Percentiles rank a stretch among this genome's conserved stretches.
Conservation (phyloP, 1,139 yeast species). For the Eremothecium sinecaudum region DNA sequence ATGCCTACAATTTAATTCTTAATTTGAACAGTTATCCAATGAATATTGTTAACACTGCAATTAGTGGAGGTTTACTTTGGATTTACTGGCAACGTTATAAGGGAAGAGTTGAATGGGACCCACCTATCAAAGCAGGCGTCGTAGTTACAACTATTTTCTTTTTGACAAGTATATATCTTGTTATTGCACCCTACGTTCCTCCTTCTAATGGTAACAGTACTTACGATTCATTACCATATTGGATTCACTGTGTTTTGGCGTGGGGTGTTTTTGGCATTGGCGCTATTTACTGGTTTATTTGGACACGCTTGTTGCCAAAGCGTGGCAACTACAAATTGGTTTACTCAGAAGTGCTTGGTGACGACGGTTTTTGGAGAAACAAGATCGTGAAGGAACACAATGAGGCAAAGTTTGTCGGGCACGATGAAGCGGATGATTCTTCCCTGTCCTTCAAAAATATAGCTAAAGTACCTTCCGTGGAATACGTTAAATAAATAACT, state of each 20-base stretch:
- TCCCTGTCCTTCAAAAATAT: too few relatives aligned
- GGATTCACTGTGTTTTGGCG: conserved; percentile 74
- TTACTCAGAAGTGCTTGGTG: conserved; percentile 54
- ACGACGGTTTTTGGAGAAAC: conserved; percentile 67
- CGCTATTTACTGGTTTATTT: conserved; percentile 57
- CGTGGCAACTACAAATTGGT: conserved; percentile 50
- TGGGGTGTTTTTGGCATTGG: conserved; percentile 73
- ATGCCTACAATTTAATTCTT: conserved; percentile 66
- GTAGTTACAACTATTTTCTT: conserved; percentile 58
- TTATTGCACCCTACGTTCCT: conserved; percentile 75
- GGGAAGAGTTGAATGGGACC: conserved; percentile 56
- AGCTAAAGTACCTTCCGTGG: too few relatives aligned
- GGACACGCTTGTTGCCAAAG: conserved; percentile 54
- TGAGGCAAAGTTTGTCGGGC: too few relatives aligned
- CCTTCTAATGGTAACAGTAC: conserved; percentile 60
- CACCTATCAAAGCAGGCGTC: conserved; percentile 61
- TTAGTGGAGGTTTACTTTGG: conserved; percentile 62
- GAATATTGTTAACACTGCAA: conserved; percentile 59
- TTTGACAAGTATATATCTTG: conserved; percentile 58
- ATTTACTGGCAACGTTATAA: conserved; percentile 48
- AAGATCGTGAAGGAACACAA: conserved; percentile 38
- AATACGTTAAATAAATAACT: too few relatives aligned
- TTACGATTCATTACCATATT: conserved; percentile 62
- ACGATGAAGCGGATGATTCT: too few relatives aligned
- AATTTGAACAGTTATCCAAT: conserved; percentile 70